Evolutionary conservation across 1,284 basidiomycete genomes (phyloP), one percentile per base, ranked within the genome.

Genomic region (Puccinia sorghi): DNA sequence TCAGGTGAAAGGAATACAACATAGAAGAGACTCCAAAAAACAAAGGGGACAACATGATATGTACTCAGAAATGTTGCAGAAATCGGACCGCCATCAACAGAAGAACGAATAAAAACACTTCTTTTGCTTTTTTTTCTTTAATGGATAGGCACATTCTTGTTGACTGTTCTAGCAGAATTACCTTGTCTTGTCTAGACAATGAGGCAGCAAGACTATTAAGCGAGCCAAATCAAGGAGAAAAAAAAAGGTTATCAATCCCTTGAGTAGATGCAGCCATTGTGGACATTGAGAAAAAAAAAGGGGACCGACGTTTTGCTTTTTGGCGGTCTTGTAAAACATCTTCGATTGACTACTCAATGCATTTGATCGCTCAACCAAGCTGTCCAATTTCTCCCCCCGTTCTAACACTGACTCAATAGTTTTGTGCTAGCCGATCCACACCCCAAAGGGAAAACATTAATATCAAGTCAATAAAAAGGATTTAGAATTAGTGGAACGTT

Each of bases 381-480:
- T 94, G 85, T 99, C 96, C 66, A 99, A 88, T 86, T 95, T 97
- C 88, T 99, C 96, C 56, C 97, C 97, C 46, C 97, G 90, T 85
- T 97, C 91, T 50, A 99, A 88, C 2, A 99, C 96, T 2, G 92
- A 93, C 84, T 99, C 97, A 83, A 99, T 99, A 17, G 97, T 99
- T 88, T 99, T 97, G 88, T 99, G 97, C 93, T 96, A 83, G 39
- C 74, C 6, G 20, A 79, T 72, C 59, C 46, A 20, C 50, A 72
- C 80, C 11, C 32, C 13, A 73, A 50, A 27, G 13, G 13, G 15
- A 39, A 66, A 48, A 73, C 27, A 37, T 4, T 27, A 32, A 22
- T 4, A 39, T 32, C 54, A 25, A 56, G 48, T 43, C 22, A 37
- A 27, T 13, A 2, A 61, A n/a, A 2, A 61, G 15, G 15, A 6